phyloP scores from a whole-genome alignment of 2,329 filamentous ascomycete species.

The Sphaerostilbella broomeana region DNA sequence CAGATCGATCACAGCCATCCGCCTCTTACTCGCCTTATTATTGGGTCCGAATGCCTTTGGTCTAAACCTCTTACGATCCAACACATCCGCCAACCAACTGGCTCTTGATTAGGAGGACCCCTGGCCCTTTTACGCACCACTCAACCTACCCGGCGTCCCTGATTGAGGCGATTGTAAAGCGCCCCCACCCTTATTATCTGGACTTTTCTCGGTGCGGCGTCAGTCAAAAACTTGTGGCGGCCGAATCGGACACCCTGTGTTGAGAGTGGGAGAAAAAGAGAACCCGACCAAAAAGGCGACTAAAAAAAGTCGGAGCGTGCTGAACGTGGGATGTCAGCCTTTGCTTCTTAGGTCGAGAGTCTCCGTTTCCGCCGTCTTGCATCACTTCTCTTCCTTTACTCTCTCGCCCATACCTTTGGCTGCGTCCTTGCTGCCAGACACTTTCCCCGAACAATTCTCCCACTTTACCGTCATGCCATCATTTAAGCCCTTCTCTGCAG shows the following conservation, averaged over 20 bases:
- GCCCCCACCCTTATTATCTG: conserved; percentile 8
- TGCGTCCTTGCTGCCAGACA: background rate
- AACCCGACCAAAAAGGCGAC: background rate
- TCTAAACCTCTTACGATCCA: too few species aligned
- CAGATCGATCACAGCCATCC: conserved; percentile 5
- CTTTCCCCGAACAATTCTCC: conserved; percentile 12
- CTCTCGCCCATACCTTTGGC: conserved; percentile 1
- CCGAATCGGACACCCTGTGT: conserved; percentile 1
- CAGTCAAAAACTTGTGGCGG: conserved; percentile 1
- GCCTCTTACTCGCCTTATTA: conserved; percentile 6
- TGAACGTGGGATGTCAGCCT: conserved; percentile 8
- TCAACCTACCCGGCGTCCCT: background rate
- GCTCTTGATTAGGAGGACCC: conserved; percentile 8
- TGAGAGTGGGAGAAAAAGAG: background rate
- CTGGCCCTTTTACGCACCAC: background rate
- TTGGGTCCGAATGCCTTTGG: too few species aligned
- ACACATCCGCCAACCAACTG: conserved; percentile 5
- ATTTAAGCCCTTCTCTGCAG: conserved; percentile 49
- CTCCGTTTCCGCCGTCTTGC: too few species aligned
- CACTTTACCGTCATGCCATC: conserved; percentile 39
- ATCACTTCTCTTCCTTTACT: background rate
- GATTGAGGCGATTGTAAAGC: conserved; percentile 8
- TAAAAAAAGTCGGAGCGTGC: conserved; percentile 1
- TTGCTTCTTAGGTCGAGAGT: too few species aligned
- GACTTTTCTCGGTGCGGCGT: conserved; percentile 6